These are phyloP conservation scores for Conticribra weissflogii DNA, from an alignment of 108 stramenopile genomes.

Conservation along the genomic window DNA sequence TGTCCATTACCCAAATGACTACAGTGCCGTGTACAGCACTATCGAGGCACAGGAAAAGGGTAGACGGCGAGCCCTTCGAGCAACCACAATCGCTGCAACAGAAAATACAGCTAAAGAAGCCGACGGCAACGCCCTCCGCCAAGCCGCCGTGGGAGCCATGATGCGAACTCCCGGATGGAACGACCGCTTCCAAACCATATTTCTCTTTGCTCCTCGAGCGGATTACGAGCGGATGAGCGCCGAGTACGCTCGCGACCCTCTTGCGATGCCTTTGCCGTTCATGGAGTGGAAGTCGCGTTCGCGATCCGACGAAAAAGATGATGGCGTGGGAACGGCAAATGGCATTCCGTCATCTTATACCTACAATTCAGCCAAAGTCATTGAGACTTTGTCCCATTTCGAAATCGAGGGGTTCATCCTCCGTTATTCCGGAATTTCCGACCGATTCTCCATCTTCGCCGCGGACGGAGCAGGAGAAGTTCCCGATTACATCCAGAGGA, in stretches of 20 bases:
- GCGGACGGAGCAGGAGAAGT: too few relatives aligned
- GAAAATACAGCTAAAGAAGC: too few relatives aligned
- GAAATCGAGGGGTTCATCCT: constrained; percentile 3
- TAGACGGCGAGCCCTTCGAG: too few relatives aligned
- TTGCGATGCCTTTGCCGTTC: background rate
- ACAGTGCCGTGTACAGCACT: too few relatives aligned
- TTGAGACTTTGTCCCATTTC: constrained; percentile 1
- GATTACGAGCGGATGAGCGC: background rate
- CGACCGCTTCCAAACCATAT: background rate
- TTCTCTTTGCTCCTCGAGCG: background rate
- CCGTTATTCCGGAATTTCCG: constrained; percentile 1
- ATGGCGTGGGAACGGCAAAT: too few relatives aligned
- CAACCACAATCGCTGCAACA: too few relatives aligned
- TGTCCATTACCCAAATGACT: too few relatives aligned
- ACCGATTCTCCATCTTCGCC: background rate
- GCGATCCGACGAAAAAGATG: too few relatives aligned
- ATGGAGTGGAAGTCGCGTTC: too few relatives aligned
- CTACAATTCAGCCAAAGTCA: background rate
- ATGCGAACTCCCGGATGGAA: constrained; percentile 13
- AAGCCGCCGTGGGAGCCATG: background rate
- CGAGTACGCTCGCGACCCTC: background rate
- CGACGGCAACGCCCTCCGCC: background rate
- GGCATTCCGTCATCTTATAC: background rate
- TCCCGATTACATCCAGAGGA: too few relatives aligned
- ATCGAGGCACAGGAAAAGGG: too few relatives aligned